These are phyloP conservation scores for Dictyostelium purpureum DNA, from an alignment of 78 protist genomes.

Conservation along the genomic window DNA sequence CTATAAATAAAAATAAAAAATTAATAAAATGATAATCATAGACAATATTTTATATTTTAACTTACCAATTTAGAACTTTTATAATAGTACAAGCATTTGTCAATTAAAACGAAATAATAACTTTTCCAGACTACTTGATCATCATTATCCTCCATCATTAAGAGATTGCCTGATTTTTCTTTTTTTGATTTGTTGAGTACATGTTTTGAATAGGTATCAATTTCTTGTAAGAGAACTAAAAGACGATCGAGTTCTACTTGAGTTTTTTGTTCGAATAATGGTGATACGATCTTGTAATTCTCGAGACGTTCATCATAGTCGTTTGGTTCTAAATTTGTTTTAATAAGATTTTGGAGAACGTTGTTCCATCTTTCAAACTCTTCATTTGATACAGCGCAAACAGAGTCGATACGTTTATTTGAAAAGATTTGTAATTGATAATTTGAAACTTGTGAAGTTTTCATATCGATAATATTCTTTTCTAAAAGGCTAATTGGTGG, in stretches of 20 bases:
- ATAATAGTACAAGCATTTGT: constrained; percentile 60
- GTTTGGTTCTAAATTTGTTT: neutral
- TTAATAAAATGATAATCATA: neutral
- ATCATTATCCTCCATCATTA: constrained; percentile 76
- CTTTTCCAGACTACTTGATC: constrained; percentile 37
- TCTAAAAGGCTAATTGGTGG: constrained; percentile 50
- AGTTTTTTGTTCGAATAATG: constrained; percentile 60
- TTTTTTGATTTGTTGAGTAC: constrained; percentile 30
- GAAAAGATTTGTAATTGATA: constrained; percentile 52
- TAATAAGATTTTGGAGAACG: constrained; percentile 26
- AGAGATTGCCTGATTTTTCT: constrained; percentile 44
- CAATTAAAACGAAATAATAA: constrained; percentile 54
- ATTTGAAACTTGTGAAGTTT: constrained; percentile 36
- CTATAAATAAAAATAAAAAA: neutral
- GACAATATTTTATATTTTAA: neutral
- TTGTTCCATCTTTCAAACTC: constrained; percentile 62
- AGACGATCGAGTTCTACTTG: constrained; percentile 61
- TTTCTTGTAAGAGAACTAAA: constrained; percentile 37
- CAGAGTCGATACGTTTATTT: constrained; percentile 39
- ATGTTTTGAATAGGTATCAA: constrained; percentile 50
- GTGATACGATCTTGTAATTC: constrained; percentile 6
- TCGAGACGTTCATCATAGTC: constrained; percentile 51
- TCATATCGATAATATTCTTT: constrained; percentile 59
- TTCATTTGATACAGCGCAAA: constrained; percentile 52
- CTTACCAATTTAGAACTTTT: constrained; percentile 61